phyloP scores from a whole-genome alignment of 148 eudicot species.

The Hydrangea macrophylla region DNA sequence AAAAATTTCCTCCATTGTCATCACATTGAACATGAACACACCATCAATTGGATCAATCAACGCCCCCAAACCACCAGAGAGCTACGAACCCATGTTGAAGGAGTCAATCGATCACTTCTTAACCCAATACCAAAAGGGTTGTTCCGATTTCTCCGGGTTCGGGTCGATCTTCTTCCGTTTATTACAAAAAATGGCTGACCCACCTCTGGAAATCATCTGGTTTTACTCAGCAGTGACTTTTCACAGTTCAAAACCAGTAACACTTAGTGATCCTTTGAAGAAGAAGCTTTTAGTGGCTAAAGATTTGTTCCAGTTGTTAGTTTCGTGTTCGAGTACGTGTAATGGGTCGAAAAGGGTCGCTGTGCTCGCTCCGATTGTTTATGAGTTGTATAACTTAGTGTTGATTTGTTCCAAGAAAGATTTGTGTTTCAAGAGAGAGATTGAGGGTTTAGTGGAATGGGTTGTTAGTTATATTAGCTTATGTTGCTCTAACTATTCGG shows the following conservation, averaged over 20 bases:
- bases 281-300: constrained; percentile 26
- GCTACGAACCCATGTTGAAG: constrained; percentile 49
- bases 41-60: not conserved
- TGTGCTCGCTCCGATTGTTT: constrained; percentile 62
- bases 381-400: constrained; percentile 43
- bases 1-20: not conserved
- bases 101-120: constrained; percentile 68
- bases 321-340: constrained; percentile 51
- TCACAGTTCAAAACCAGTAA: constrained; percentile 30
- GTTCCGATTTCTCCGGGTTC: constrained; percentile 51
- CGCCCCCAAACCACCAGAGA: constrained; percentile 5
- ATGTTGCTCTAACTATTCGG: constrained; percentile 40
- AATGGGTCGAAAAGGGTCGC: constrained; percentile 47
- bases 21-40: constrained; percentile 3
- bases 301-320: constrained; percentile 58
- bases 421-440: constrained; percentile 39
- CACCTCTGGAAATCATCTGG: constrained; percentile 80
- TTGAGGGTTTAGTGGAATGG: constrained; percentile 51
- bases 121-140: constrained; percentile 37
- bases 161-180: constrained; percentile 58
- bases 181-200: constrained; percentile 63
- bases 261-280: not conserved
- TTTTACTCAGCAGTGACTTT: constrained; percentile 72
- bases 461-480: constrained; percentile 48
- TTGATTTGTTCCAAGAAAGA: constrained; percentile 19